Conservation (phyloP, 192 early-diverging fungal genomes). For the Rhizoclosmatium sp. region DNA sequence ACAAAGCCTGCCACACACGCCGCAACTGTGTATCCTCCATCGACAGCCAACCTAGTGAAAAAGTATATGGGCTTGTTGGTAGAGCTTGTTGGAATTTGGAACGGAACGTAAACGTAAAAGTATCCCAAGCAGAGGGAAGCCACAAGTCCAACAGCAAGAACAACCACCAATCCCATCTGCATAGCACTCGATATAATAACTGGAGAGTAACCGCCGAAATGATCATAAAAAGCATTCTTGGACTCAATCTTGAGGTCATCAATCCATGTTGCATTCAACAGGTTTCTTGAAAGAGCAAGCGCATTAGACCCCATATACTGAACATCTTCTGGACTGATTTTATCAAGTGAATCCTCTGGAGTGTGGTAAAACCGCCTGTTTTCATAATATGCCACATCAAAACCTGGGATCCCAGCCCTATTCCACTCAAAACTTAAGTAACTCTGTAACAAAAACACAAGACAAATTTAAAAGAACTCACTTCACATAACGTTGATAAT, state of each 20-base stretch:
- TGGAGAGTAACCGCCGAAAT: neutral
- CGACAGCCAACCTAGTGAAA: neutral
- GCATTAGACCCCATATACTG: constrained; percentile 53
- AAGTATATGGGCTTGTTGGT: neutral
- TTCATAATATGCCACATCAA: constrained; percentile 41
- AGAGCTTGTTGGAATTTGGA: neutral
- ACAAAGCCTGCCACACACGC: neutral
- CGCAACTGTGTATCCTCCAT: neutral
- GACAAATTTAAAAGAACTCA: too few species aligned
- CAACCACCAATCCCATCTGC: neutral
- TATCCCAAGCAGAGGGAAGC: neutral
- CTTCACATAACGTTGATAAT: constrained; percentile 39
- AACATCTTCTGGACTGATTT: constrained; percentile 26
- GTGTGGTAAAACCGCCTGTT: constrained; percentile 50
- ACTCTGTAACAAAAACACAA: too few species aligned
- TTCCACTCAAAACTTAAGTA: too few species aligned
- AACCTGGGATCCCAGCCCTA: constrained; percentile 40
- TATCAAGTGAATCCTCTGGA: constrained; percentile 40
- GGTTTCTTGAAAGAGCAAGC: constrained; percentile 15
- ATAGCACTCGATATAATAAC: neutral
- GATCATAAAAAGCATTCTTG: neutral
- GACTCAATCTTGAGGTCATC: constrained; percentile 6
- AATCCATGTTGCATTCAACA: neutral
- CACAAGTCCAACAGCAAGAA: neutral
- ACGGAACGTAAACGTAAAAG: neutral